These are phyloP conservation scores for Wickerhamomyces canadensis DNA, from an alignment of 805 yeast species.

Conservation along the genomic window DNA sequence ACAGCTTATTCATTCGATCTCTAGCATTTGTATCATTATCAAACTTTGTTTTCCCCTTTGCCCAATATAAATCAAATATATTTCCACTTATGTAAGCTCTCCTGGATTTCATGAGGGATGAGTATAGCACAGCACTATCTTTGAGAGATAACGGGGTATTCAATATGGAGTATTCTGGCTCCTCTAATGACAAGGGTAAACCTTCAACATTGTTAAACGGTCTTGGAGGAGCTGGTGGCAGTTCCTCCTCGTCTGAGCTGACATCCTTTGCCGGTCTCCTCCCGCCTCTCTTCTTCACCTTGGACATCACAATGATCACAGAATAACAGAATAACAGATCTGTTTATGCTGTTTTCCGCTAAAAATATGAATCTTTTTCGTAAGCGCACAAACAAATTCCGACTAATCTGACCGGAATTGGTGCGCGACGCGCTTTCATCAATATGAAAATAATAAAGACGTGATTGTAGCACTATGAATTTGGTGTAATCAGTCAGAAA, in stretches of 20 bases:
- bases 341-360: too few relatives aligned
- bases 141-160: slow-evolving; percentile 62
- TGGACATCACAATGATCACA: too few relatives aligned
- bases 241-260: slow-evolving; percentile 23
- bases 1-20: slow-evolving; percentile 83
- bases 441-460: too few relatives aligned
- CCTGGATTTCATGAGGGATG: slow-evolving; percentile 70
- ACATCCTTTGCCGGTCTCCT: slow-evolving; percentile 12
- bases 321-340: too few relatives aligned
- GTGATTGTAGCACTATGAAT: too few relatives aligned
- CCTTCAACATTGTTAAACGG: slow-evolving; percentile 66
- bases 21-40: slow-evolving; percentile 50
- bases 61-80: slow-evolving; percentile 79
- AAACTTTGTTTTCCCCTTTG: slow-evolving; percentile 45
- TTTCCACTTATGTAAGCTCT: slow-evolving; percentile 57
- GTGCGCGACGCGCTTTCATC: too few relatives aligned
- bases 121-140: slow-evolving; percentile 68
- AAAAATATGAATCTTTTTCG: too few relatives aligned
- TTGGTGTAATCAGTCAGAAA: too few relatives aligned
- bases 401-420: too few relatives aligned
- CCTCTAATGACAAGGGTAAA: slow-evolving; percentile 59
- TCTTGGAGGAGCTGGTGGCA: slow-evolving; percentile 25
- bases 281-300: slow-evolving; percentile 9
- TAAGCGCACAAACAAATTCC: too few relatives aligned
- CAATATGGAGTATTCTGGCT: slow-evolving; percentile 60